Evolutionary conservation across 495 filamentous ascomycete genomes (phyloP).

Genomic region (Gamarada debralockiae): DNA sequence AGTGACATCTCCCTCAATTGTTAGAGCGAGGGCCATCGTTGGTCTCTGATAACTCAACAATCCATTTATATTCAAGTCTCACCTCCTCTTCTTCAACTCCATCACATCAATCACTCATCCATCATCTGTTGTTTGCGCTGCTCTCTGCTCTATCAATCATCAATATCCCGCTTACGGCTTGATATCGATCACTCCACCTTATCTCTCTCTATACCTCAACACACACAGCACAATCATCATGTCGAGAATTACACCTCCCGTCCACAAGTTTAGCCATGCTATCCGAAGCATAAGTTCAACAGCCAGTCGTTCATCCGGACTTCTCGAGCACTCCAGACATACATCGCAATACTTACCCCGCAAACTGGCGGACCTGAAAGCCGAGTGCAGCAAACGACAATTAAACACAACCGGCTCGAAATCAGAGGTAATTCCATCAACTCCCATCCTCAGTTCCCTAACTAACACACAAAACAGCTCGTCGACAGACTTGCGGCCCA

Average conservation of each 20-base stretch:
- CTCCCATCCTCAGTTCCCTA: background rate
- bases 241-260: conserved; percentile 23
- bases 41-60: too few relatives aligned
- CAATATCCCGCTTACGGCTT: background rate
- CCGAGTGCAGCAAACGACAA: conserved; percentile 19
- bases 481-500: conserved; percentile 20
- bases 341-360: conserved; percentile 20
- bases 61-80: background rate
- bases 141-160: background rate
- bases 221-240: conserved; percentile 5
- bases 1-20: background rate
- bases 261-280: conserved; percentile 15
- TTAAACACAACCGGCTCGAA: conserved; percentile 17
- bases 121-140: background rate
- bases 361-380: conserved; percentile 17
- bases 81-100: background rate
- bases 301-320: conserved; percentile 15
- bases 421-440: conserved; percentile 17
- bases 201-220: conserved; percentile 24
- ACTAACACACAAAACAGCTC: conserved; percentile 10
- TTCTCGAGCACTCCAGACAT: conserved; percentile 14
- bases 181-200: background rate
- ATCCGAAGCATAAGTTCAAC: conserved; percentile 18
- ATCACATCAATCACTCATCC: conserved; percentile 24
- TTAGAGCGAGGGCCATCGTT: too few relatives aligned